Percentiles rank a stretch among this genome's conserved stretches.
Conservation (phyloP, 108 stramenopile genomes). For the Halocafeteria seosinensis region DNA sequence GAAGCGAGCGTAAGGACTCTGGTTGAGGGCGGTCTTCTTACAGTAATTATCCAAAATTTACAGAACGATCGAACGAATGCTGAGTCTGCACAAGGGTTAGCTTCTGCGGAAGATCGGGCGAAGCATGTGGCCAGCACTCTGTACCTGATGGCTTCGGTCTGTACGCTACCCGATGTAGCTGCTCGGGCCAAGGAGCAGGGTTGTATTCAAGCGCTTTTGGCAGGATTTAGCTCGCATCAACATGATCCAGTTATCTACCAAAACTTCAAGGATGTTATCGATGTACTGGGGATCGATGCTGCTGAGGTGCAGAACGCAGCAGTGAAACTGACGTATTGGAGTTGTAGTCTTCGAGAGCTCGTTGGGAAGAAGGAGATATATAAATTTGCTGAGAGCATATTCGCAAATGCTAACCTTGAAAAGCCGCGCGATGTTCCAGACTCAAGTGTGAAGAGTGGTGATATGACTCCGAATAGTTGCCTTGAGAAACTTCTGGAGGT, state of each 20-base stretch:
- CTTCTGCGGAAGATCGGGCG: background rate
- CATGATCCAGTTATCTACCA: background rate
- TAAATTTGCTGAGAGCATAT: too few species aligned
- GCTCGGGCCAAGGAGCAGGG: background rate
- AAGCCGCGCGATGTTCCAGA: too few species aligned
- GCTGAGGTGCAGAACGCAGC: background rate
- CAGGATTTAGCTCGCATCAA: background rate
- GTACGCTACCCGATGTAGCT: background rate
- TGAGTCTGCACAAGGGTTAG: background rate
- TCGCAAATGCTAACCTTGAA: too few species aligned
- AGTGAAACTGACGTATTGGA: too few species aligned
- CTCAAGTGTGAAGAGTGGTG: too few species aligned
- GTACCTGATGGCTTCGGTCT: background rate
- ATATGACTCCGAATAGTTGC: background rate
- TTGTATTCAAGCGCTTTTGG: background rate
- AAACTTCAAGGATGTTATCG: background rate
- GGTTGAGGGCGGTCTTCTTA: background rate
- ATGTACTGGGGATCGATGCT: background rate
- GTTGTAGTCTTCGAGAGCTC: too few species aligned
- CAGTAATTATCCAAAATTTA: background rate
- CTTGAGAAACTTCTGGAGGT: background rate
- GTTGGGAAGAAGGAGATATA: too few species aligned
- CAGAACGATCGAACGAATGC: background rate
- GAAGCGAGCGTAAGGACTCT: background rate
- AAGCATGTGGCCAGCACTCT: background rate